A percentile compares a stretch with the other conserved stretches of the same genome.
Evolutionary conservation across 805 yeast genomes (phyloP).

Genomic region (Monosporozyma servazzii): DNA sequence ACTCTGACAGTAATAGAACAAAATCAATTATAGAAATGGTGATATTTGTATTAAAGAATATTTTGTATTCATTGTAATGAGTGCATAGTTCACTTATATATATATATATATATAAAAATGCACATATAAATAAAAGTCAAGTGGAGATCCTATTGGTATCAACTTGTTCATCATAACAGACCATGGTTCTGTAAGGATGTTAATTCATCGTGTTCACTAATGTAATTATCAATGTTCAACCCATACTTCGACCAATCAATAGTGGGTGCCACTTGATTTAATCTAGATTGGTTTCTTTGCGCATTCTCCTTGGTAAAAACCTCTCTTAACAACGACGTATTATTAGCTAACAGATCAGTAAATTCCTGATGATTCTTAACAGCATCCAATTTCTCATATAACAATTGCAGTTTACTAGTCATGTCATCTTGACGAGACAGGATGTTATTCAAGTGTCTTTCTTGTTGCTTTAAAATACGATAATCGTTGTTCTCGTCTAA

Average conservation of each 20-base stretch:
- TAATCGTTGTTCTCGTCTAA: constrained; percentile 19
- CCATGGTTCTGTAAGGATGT: constrained; percentile 15
- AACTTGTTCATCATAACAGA: constrained; percentile 9
- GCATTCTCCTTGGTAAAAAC: constrained; percentile 25
- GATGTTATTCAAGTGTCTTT: constrained; percentile 14
- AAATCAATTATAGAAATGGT: no score
- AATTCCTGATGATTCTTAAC: constrained; percentile 27
- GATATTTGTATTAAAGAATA: no score
- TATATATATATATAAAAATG: no score
- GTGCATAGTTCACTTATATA: no score
- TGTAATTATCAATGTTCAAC: constrained; percentile 19
- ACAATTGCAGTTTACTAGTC: constrained; percentile 16
- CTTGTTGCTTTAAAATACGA: constrained; percentile 15
- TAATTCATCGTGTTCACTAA: constrained; percentile 14
- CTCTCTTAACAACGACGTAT: constrained; percentile 18
- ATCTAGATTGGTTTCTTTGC: constrained; percentile 3
- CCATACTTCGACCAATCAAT: constrained; percentile 24
- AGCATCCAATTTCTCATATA: constrained; percentile 22
- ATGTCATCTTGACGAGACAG: constrained; percentile 15
- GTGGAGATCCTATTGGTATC: no score
- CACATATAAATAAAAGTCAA: no score
- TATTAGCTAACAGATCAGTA: constrained; percentile 20
- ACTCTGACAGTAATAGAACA: no score
- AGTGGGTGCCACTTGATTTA: background rate
- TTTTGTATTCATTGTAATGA: no score